Percentiles rank a stretch among this genome's conserved stretches.
phyloP scores from a whole-genome alignment of 2,329 filamentous ascomycete species.

The Exophiala viscosa region DNA sequence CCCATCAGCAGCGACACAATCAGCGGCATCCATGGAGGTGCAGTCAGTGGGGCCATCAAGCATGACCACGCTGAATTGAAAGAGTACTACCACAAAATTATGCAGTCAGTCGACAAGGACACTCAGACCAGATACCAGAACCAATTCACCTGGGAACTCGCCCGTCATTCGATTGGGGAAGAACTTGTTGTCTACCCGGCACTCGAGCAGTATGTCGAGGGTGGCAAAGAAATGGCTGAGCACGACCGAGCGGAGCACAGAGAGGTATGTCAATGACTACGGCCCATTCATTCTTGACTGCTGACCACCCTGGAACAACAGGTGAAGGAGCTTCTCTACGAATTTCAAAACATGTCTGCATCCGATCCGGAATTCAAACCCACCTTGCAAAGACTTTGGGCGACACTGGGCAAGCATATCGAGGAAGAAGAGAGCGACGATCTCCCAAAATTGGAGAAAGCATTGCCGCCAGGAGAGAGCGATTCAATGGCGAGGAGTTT shows the following conservation, averaged over 20 bases:
- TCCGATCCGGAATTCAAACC: constrained; percentile 42
- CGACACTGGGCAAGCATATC: constrained; percentile 45
- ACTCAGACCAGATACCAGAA: constrained; percentile 47
- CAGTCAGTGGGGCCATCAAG: constrained; percentile 35
- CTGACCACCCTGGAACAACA: constrained; percentile 26
- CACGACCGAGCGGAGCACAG: constrained; percentile 50
- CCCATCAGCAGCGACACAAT: constrained; percentile 15
- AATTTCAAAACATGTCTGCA: constrained; percentile 47
- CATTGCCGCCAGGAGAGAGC: constrained; percentile 37
- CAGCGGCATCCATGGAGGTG: background rate
- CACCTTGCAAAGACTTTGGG: constrained; percentile 45
- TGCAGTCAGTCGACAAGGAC: constrained; percentile 41
- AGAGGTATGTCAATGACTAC: constrained; percentile 31
- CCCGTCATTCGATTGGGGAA: constrained; percentile 50
- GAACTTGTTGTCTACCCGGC: constrained; percentile 55
- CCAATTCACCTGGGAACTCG: constrained; percentile 52
- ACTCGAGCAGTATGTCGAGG: constrained; percentile 47
- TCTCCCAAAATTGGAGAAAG: constrained; percentile 47
- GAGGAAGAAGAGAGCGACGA: constrained; percentile 51
- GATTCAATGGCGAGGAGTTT: constrained; percentile 44
- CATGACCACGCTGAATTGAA: constrained; percentile 43
- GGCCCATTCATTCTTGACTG: background rate
- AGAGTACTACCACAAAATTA: constrained; percentile 43
- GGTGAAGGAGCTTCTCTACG: constrained; percentile 52
- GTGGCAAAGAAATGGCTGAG: constrained; percentile 45